These are phyloP conservation scores for Afroboletus lepidellus DNA, from an alignment of 1,284 basidiomycete species.

Conservation along the genomic window DNA sequence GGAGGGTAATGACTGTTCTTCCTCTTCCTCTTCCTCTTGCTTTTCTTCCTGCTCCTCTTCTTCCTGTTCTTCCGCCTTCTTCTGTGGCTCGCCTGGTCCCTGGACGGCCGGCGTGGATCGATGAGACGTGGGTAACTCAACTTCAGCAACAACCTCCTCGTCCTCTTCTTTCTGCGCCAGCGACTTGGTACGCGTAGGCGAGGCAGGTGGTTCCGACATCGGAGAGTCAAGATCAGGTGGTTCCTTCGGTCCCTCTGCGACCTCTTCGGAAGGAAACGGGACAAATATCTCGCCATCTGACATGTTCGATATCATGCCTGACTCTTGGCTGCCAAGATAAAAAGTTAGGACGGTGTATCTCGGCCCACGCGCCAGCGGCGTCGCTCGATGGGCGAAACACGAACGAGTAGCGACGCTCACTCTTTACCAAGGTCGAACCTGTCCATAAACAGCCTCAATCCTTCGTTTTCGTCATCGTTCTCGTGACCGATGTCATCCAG, in stretches of 20 bases:
- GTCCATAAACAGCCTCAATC: slow-evolving; percentile 49
- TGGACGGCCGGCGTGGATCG: slow-evolving; percentile 18
- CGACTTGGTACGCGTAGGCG: slow-evolving; percentile 25
- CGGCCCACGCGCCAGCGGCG: neutral
- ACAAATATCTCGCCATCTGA: slow-evolving; percentile 31
- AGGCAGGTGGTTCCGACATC: slow-evolving; percentile 34
- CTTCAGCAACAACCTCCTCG: slow-evolving; percentile 16
- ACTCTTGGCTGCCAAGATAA: slow-evolving; percentile 35
- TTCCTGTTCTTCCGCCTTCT: slow-evolving; percentile 15
- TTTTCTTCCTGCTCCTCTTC: slow-evolving; percentile 19
- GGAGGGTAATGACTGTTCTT: slow-evolving; percentile 7
- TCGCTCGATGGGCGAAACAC: neutral
- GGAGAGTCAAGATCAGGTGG: slow-evolving; percentile 30
- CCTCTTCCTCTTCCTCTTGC: slow-evolving; percentile 7
- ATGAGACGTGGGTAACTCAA: slow-evolving; percentile 13
- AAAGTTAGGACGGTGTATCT: slow-evolving; percentile 9
- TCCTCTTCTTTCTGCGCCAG: slow-evolving; percentile 25
- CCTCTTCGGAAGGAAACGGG: slow-evolving; percentile 15
- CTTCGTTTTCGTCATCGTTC: slow-evolving; percentile 39
- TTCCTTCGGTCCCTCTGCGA: slow-evolving; percentile 9
- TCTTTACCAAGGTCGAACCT: slow-evolving; percentile 52
- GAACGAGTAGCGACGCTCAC: slow-evolving; percentile 16
- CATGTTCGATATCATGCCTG: slow-evolving; percentile 37
- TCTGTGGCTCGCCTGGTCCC: slow-evolving; percentile 11
- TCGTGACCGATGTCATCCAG: slow-evolving; percentile 30